Conservation (phyloP, 164 flowering plant genomes). For the Macadamia tetraphylla region DNA sequence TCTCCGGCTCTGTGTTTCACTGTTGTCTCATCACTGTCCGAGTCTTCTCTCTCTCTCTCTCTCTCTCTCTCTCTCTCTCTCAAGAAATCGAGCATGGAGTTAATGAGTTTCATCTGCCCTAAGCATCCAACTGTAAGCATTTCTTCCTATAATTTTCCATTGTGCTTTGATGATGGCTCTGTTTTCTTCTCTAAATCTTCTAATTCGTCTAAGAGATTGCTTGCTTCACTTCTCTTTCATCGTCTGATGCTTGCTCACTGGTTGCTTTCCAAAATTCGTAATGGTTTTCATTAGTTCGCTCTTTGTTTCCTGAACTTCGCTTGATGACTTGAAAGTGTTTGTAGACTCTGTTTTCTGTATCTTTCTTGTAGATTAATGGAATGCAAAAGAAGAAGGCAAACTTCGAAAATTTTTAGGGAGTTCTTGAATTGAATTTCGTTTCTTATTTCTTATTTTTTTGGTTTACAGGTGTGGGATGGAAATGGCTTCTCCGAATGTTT, state of each 20-base stretch:
- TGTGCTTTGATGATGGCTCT: not conserved
- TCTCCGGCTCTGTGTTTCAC: too few relatives aligned
- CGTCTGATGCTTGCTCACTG: too few relatives aligned
- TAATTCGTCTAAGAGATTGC: not conserved
- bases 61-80: not conserved
- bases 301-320: too few relatives aligned
- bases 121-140: constrained; percentile 18
- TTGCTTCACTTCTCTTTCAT: too few relatives aligned
- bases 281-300: too few relatives aligned
- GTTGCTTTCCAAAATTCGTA: too few relatives aligned
- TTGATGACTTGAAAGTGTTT: not conserved
- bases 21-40: not conserved
- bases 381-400: too few relatives aligned
- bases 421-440: not conserved
- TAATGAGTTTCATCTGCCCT: constrained; percentile 26
- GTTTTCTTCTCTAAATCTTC: not conserved
- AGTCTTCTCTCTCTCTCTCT: not conserved
- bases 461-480: constrained; percentile 57
- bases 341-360: not conserved
- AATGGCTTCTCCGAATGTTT: constrained; percentile 53
- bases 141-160: not conserved
- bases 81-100: constrained; percentile 10
- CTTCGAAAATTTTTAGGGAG: not conserved
- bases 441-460: not conserved
- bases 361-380: not conserved